Conservation (phyloP, 257 asterid genomes). For the Ilex aquifolium region DNA sequence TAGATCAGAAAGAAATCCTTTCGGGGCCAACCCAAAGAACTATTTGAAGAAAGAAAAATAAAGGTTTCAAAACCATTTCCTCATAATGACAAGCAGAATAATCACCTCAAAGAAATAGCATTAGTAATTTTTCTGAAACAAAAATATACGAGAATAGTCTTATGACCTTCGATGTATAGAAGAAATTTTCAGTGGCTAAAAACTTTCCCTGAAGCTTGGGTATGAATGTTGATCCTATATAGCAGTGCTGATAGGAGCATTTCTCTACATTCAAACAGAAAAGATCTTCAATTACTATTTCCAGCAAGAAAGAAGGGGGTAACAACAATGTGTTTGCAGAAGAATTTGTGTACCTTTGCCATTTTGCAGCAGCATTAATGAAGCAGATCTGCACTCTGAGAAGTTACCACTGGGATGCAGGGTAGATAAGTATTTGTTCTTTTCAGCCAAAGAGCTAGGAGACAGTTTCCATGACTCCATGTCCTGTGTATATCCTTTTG, state of each 20-base stretch:
- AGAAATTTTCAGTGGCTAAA: constrained; percentile 94
- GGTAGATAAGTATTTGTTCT: constrained; percentile 35
- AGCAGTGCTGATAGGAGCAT: constrained; percentile 59
- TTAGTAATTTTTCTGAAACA: too few relatives aligned
- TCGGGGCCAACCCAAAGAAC: constrained; percentile 78
- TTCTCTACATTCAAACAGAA: constrained; percentile 45
- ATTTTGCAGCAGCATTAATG: constrained; percentile 68
- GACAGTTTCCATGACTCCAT: constrained; percentile 36
- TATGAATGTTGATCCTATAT: constrained; percentile 68
- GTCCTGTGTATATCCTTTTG: constrained; percentile 64
- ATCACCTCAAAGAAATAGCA: too few relatives aligned
- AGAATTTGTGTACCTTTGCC: constrained; percentile 59
- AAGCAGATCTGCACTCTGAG: constrained; percentile 83
- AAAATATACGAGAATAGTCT: neutral
- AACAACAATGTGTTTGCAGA: too few relatives aligned
- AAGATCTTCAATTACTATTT: constrained; percentile 6
- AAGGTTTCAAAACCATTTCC: constrained; percentile 10
- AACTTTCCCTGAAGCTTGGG: constrained; percentile 86
- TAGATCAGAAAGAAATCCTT: constrained; percentile 67
- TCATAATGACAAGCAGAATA: neutral
- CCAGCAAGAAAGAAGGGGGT: constrained; percentile 1
- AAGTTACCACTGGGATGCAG: constrained; percentile 83
- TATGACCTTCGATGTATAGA: constrained; percentile 81
- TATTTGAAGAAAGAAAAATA: constrained; percentile 24
- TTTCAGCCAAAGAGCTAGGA: constrained; percentile 40